Percentiles rank a stretch among this genome's conserved stretches.
Evolutionary conservation across 2,329 filamentous ascomycete species (phyloP).

Genomic region (Colletotrichum sp.): DNA sequence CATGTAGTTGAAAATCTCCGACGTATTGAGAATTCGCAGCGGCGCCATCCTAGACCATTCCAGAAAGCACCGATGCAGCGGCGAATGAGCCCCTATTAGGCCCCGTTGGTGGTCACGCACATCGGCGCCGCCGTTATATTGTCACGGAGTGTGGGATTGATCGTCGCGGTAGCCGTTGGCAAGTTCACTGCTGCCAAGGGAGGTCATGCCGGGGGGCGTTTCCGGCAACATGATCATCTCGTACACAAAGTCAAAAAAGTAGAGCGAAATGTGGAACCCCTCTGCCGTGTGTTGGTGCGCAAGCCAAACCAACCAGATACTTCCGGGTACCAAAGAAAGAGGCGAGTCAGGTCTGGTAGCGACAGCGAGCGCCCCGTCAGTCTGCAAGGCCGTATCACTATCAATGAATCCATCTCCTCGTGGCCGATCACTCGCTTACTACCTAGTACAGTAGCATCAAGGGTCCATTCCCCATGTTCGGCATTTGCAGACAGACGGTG

Average conservation of each 20-base stretch:
- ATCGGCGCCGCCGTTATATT: background rate
- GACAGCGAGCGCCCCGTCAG: background rate
- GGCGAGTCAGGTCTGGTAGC: background rate
- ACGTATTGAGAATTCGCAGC: background rate
- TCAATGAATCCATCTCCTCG: background rate
- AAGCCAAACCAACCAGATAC: background rate
- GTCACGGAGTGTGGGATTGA: background rate
- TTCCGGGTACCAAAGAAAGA: background rate
- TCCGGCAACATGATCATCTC: background rate
- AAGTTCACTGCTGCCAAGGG: background rate
- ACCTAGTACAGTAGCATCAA: background rate
- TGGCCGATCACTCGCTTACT: background rate
- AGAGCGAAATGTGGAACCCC: background rate
- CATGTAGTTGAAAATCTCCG: background rate
- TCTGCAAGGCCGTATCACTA: background rate
- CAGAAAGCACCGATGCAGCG: background rate
- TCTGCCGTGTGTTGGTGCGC: background rate
- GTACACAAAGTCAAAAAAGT: background rate
- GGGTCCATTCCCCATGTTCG: background rate
- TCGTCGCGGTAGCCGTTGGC: background rate
- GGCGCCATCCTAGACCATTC: background rate
- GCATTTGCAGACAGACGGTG: background rate
- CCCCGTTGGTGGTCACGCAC: background rate
- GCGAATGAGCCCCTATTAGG: accelerated
- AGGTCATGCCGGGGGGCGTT: background rate